Evolutionary conservation across 352 stramenopile species (phyloP).

Genomic region (Lagenidium giganteum): DNA sequence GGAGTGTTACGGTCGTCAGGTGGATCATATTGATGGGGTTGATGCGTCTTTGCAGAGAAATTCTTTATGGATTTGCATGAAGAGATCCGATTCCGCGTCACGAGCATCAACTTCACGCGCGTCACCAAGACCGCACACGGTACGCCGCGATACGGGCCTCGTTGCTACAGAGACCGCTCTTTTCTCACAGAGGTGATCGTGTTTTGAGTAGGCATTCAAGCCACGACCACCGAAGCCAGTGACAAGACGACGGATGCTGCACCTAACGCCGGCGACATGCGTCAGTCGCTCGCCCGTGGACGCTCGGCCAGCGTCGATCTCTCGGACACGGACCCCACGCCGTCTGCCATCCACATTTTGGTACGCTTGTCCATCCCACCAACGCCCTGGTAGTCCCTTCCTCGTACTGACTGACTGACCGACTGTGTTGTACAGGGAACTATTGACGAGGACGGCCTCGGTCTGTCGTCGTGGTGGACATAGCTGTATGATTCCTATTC

Average conservation of each 20-base stretch:
- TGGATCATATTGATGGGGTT: background rate
- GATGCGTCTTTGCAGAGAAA: constrained; percentile 32
- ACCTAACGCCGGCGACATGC: constrained; percentile 47
- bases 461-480: constrained; percentile 80
- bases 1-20: background rate
- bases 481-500: constrained; percentile 3
- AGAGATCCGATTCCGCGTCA: constrained; percentile 83
- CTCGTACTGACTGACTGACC: background rate
- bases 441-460: constrained; percentile 84
- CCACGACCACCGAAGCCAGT: constrained; percentile 77
- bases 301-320: constrained; percentile 83
- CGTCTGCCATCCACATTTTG: constrained; percentile 79
- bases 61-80: constrained; percentile 88
- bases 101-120: constrained; percentile 87
- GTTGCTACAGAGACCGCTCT: background rate
- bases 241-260: constrained; percentile 38
- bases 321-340: constrained; percentile 76
- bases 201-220: constrained; percentile 56
- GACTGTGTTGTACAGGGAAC: too few species aligned
- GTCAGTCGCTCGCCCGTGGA: constrained; percentile 58
- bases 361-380: constrained; percentile 22
- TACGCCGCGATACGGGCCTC: too few species aligned
- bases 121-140: constrained; percentile 85
- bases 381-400: background rate
- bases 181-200: constrained; percentile 1